Evolutionary conservation across 805 yeast species (phyloP), one percentile per base, ranked within the genome.

Genomic region (Lachancea meyersii): DNA sequence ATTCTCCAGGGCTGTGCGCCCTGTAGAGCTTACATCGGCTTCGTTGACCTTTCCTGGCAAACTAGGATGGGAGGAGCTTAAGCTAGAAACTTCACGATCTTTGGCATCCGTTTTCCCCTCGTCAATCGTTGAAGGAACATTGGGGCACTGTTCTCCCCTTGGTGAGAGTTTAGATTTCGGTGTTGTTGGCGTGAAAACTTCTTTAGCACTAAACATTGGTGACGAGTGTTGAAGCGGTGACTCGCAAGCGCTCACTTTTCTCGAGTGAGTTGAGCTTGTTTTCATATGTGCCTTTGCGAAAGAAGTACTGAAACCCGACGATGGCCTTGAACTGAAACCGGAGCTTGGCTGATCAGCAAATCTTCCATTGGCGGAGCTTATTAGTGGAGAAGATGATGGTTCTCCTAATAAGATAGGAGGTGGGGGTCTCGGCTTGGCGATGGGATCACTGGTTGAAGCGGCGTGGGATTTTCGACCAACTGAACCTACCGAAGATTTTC

Each of bases 381-480:
- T 17, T 8, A 45, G 26, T 3, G 48, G 48, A 2, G 48, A 45
- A 5, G 45, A 32, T 7, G 48, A 45, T 18, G 43, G 43, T 13
- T 45, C 48, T 4, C 48, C 48, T 26, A 45, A 23, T 11, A 45
- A 35, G 35, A 40, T 37, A 2, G 48, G 48, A 20, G 48, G 48
- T 2, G 48, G 48, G 1, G 48, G 48, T 7, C 48, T 35, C 13
- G 45, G 37, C 34, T 38, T 40, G 21, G 32, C 30, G 7, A 45
- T 41, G 6, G 42, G 23, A 8, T 28, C 32, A 24, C 44, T 40
- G 11, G 33, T 14, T 8, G 38, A 22, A 3, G 32, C 26, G 3
- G 43, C 22, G 27, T 40, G 43, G 10, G 13, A 40, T 17, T 19
- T 22, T 18, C 28, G 24, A 24, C 31, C 20, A 23, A 32, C 32